Evolutionary conservation across 208 protist genomes (phyloP).

Genomic region (Angomonas deanei): DNA sequence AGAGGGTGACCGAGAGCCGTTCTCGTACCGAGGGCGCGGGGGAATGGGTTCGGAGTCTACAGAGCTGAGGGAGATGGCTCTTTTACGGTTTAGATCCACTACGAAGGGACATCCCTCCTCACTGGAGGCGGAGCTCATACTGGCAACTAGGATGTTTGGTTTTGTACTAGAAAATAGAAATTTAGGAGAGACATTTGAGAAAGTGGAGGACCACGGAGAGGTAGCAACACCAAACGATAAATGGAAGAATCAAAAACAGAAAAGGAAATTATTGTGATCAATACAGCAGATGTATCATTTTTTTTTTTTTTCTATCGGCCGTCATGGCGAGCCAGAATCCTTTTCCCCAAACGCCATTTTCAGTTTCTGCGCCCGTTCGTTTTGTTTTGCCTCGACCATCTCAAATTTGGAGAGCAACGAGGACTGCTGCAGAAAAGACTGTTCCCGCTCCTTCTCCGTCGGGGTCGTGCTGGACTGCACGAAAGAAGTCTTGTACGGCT

Average conservation of each 20-base stretch:
- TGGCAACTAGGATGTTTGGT: not conserved
- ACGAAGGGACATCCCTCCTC: not conserved
- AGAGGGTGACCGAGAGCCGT: too few relatives aligned
- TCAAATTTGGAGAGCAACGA: conserved; percentile 35
- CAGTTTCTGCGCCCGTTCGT: not conserved
- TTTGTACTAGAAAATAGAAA: not conserved
- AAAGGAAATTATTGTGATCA: too few relatives aligned
- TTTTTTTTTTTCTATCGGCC: too few relatives aligned
- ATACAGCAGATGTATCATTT: too few relatives aligned
- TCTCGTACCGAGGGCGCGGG: conserved; percentile 15
- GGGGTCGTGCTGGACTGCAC: not conserved
- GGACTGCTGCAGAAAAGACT: not conserved
- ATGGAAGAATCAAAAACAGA: too few relatives aligned
- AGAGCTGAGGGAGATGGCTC: conserved; percentile 71
- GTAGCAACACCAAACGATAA: too few relatives aligned
- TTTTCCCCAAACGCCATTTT: not conserved
- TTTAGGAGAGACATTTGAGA: not conserved
- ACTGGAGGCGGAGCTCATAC: not conserved
- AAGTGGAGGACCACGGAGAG: not conserved
- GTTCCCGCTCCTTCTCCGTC: conserved; percentile 11
- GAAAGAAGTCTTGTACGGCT: too few relatives aligned
- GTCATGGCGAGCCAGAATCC: too few relatives aligned
- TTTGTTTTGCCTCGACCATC: conserved; percentile 15
- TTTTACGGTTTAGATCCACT: not conserved
- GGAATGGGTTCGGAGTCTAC: conserved; percentile 70